Evolutionary conservation across 2,329 filamentous ascomycete genomes (phyloP).

Genomic region (Fusarium sacchari): DNA sequence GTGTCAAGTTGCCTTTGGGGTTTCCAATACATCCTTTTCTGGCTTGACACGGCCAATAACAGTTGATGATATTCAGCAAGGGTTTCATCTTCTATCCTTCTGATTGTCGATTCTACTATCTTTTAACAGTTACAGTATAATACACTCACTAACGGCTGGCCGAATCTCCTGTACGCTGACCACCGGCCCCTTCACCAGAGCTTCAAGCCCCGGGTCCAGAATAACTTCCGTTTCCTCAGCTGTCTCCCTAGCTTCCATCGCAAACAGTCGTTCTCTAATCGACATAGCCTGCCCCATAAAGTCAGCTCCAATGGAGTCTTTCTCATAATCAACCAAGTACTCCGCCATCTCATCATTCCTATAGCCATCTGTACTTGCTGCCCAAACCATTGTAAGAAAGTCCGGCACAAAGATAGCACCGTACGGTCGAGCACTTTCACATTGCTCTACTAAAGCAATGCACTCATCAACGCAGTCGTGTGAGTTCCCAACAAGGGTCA

Average conservation of each 20-base stretch:
- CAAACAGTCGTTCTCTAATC: conserved; percentile 10
- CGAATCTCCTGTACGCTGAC: not conserved
- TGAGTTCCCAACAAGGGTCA: not conserved
- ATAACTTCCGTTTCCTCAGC: not conserved
- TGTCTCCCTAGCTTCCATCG: conserved; percentile 14
- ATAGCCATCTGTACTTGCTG: conserved; percentile 13
- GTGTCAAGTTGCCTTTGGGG: not conserved
- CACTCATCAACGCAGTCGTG: conserved; percentile 21
- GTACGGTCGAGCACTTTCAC: conserved; percentile 19
- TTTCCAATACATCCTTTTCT: not conserved
- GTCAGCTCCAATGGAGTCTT: conserved; percentile 20
- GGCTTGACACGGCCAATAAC: no score
- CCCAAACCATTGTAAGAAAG: conserved; percentile 30
- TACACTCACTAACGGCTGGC: not conserved
- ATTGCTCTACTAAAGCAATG: conserved; percentile 21
- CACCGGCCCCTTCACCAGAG: not conserved
- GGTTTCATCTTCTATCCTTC: not conserved
- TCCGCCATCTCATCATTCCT: conserved; percentile 11
- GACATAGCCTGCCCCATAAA: conserved; percentile 28
- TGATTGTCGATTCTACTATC: fast-evolving
- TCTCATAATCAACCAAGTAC: conserved; percentile 30
- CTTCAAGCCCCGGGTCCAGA: not conserved
- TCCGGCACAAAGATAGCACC: conserved; percentile 30
- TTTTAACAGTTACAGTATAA: not conserved
- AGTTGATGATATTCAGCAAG: fast-evolving